Conservation (phyloP, 2,329 filamentous ascomycete genomes). For the Diaporthe ilicicola region DNA sequence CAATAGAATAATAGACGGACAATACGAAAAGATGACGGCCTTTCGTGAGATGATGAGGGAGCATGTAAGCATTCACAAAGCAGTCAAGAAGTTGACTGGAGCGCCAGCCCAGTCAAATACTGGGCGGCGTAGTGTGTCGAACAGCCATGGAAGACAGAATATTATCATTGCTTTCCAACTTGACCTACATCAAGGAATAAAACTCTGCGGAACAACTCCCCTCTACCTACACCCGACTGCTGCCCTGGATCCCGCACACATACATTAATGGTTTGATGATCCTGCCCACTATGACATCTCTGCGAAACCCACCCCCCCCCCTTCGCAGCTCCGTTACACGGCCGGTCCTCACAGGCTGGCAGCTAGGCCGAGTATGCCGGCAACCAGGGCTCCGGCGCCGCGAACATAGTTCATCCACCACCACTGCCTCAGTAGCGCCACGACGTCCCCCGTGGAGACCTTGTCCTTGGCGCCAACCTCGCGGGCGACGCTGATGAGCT, state of each 20-base stretch:
- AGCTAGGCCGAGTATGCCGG: constrained; percentile 17
- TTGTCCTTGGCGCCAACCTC: constrained; percentile 2
- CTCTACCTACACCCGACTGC: neutral
- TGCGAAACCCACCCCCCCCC: no score
- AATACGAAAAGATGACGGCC: neutral
- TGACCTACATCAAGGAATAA: neutral
- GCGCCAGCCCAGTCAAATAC: neutral
- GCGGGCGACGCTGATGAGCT: constrained; percentile 21
- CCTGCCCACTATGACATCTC: no score
- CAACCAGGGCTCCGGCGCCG: constrained; percentile 15
- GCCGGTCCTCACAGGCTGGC: constrained; percentile 11
- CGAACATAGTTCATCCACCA: constrained; percentile 27
- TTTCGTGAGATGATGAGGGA: neutral
- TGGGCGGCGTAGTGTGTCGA: no score
- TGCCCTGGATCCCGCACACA: no score
- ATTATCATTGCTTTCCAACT: neutral
- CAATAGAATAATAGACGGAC: constrained; percentile 21
- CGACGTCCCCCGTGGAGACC: constrained; percentile 15
- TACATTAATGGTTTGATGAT: no score
- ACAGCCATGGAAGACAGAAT: neutral
- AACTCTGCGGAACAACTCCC: neutral
- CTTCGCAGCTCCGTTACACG: neutral
- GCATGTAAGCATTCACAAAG: no score
- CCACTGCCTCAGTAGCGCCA: constrained; percentile 11
- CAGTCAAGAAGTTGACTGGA: neutral